Evolutionary conservation across 2,329 filamentous ascomycete genomes (phyloP).

Genomic region (Byssoonygena ceratinophila): DNA sequence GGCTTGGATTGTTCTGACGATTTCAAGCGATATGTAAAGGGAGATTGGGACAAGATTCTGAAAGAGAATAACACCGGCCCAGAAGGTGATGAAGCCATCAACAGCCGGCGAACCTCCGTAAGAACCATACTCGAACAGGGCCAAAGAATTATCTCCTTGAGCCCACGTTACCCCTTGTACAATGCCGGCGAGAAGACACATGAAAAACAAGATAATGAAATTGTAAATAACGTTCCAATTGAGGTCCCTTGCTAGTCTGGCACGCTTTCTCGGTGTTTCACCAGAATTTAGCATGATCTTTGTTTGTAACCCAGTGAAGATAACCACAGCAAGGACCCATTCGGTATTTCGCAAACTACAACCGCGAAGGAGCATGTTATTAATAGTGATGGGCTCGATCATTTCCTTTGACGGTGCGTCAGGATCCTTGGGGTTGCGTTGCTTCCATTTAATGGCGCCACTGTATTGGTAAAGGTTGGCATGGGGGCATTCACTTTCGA

Average conservation of each 20-base stretch:
- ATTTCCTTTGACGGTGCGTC: constrained; percentile 59
- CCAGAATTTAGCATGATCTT: constrained; percentile 99
- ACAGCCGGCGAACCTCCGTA: constrained; percentile 64
- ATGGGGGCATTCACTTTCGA: constrained; percentile 85
- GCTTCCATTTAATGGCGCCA: constrained; percentile 77
- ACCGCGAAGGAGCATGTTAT: constrained; percentile 86
- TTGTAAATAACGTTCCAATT: constrained; percentile 98
- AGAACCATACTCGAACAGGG: constrained; percentile 76
- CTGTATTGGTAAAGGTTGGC: constrained; percentile 94
- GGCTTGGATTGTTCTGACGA: constrained; percentile 83
- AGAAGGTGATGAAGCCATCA: constrained; percentile 93
- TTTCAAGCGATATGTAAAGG: constrained; percentile 92
- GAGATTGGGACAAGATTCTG: constrained; percentile 99
- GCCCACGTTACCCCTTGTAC: constrained; percentile 76
- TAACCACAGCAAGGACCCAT: constrained; percentile 83
- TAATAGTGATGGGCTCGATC: constrained; percentile 87
- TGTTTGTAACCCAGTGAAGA: constrained; percentile 91
- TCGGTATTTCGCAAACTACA: constrained; percentile 92
- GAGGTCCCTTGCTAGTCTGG: constrained; percentile 80
- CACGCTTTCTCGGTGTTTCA: constrained; percentile 85
- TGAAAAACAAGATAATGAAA: constrained; percentile 75
- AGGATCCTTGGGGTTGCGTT: constrained; percentile 54
- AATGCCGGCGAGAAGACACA: constrained; percentile 79
- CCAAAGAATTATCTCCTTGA: constrained; percentile 59
- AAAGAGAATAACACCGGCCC: constrained; percentile 86